phyloP scores from a whole-genome alignment of 1,139 yeast species.

The Kluyveromyces marxianus region DNA sequence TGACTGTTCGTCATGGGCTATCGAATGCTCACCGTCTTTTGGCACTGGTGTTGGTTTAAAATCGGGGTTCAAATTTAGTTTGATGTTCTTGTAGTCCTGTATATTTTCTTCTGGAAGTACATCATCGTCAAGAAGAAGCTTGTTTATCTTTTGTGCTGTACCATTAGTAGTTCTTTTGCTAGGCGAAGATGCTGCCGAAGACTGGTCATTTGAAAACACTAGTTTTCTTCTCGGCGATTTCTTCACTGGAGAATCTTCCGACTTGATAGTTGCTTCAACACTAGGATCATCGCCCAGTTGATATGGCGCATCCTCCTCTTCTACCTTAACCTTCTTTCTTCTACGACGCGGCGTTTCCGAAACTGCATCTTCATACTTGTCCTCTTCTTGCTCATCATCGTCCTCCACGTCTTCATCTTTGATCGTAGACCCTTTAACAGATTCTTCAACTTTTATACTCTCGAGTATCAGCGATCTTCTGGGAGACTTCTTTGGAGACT shows the following conservation, averaged over 20 bases:
- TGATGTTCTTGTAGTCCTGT: constrained; percentile 18
- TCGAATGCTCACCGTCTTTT: constrained; percentile 26
- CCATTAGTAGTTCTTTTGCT: constrained; percentile 5
- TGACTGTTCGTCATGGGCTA: constrained; percentile 39
- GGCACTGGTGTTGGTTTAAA: constrained; percentile 36
- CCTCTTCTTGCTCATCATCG: neutral
- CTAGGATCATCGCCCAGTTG: too few species aligned
- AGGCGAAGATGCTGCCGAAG: neutral
- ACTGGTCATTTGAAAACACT: neutral
- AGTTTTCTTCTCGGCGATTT: constrained; percentile 1
- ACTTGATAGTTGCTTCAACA: too few species aligned
- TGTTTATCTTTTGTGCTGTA: constrained; percentile 18
- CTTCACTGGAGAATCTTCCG: neutral
- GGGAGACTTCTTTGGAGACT: neutral
- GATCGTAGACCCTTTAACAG: neutral
- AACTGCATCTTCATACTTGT: too few species aligned
- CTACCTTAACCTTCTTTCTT: too few species aligned
- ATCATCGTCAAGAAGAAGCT: constrained; percentile 7
- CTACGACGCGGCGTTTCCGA: too few species aligned
- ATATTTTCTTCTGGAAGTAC: constrained; percentile 1
- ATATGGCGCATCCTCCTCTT: too few species aligned
- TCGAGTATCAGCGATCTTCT: neutral
- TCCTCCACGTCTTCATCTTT: neutral
- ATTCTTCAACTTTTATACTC: too few species aligned
- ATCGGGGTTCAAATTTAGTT: constrained; percentile 26